Conservation (phyloP, 345 rosid genomes). For the Populus pruinosa region DNA sequence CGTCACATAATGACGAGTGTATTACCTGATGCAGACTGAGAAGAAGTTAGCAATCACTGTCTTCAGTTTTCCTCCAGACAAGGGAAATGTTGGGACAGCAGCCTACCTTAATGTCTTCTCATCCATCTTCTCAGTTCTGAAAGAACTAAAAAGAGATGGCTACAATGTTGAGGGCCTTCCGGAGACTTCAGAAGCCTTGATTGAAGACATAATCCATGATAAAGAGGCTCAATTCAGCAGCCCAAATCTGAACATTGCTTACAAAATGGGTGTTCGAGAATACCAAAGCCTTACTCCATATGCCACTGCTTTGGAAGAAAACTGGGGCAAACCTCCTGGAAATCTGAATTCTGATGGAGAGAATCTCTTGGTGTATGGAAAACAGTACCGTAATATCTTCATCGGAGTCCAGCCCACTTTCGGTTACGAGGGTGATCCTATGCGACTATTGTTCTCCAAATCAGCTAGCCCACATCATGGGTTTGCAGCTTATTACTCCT, state of each 20-base stretch:
- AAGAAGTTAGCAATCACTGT: slow-evolving; percentile 92
- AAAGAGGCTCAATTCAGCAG: slow-evolving; percentile 99
- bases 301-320: slow-evolving; percentile 80
- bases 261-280: slow-evolving; percentile 90
- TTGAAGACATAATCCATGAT: slow-evolving; percentile 87
- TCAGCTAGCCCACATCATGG: slow-evolving; percentile 99
- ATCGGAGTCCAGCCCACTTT: slow-evolving; percentile 98
- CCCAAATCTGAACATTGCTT: slow-evolving; percentile 82
- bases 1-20: slow-evolving; percentile 15
- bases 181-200: slow-evolving; percentile 82
- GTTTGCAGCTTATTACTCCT: slow-evolving; percentile 94
- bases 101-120: slow-evolving; percentile 95
- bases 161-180: slow-evolving; percentile 92
- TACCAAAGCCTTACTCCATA: slow-evolving; percentile 83
- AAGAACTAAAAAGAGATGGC: slow-evolving; percentile 77
- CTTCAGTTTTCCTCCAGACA: slow-evolving; percentile 98
- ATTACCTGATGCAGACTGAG: slow-evolving; percentile 55
- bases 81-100: slow-evolving; percentile 93
- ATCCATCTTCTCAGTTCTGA: slow-evolving; percentile 84
- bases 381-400: slow-evolving; percentile 86
- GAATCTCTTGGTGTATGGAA: slow-evolving; percentile 85
- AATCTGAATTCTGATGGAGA: slow-evolving; percentile 94
- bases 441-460: slow-evolving; percentile 91
- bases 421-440: slow-evolving; percentile 99
- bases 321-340: slow-evolving; percentile 99